Evolutionary conservation across 2,329 filamentous ascomycete genomes (phyloP), one percentile per base, ranked within the genome.

Genomic region (Nectriaceae sp.): DNA sequence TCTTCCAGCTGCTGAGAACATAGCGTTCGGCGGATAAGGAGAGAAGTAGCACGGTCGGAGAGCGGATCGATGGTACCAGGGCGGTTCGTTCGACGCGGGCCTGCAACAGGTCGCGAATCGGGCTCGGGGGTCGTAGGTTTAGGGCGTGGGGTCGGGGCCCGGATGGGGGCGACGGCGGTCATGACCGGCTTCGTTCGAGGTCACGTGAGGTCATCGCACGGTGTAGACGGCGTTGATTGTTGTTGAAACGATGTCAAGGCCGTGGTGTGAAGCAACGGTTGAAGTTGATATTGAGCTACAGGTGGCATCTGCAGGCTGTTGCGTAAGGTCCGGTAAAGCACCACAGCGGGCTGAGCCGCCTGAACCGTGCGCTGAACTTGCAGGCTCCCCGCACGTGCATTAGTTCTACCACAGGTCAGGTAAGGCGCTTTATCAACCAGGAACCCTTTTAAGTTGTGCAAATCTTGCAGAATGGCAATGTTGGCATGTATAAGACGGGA

Each of bases 1-100:
- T 88, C 75, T 57, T 75, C 66, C 40, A 78, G 74, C 47, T 85
- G 79, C 59, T 90, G 85, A n/a, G 88, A 81, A 68, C 90, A 96
- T 40, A 97, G 82, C 31, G 87, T 85, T 42, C 90, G 87, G 51
- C 91, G 89, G 70, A 97, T 89, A 56, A 97, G 82, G 53, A 85
- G 80, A 21, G 84, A 73, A 1, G 91, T 96, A n/a, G 88, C 85
- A 64, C 84, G 87, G 65, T 96, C 88, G 31, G 88, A 89, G 53
- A 85, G 77, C 42, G 80, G 77, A 68, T 81, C 82, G 47, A 68
- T 53, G 21, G 70, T 56, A 6, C 60, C 49, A 42, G 68, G 59
- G 46, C 70, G 71, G 24, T 69, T 56, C 21, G 66, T 40, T 31
- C 64, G 65, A 48, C 72, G 66, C 44, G 51, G 50, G 51, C 54